Percentiles rank a stretch among this genome's conserved stretches.
Evolutionary conservation across 176 grass and related monocot species (phyloP).

Genomic region (Triticum aestivum): DNA sequence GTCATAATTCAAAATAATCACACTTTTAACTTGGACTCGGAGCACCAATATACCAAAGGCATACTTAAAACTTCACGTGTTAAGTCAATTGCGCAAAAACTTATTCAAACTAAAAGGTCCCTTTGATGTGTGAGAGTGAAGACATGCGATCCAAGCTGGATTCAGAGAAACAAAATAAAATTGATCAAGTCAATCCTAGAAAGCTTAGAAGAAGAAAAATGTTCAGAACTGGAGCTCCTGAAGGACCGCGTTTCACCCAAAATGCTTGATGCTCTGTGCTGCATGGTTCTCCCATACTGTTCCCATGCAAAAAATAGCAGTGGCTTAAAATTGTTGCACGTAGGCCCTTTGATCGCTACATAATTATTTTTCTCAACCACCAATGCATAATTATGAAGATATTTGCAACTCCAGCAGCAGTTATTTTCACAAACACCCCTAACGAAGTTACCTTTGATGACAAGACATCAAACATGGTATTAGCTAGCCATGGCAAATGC

Average conservation of each 20-base stretch:
- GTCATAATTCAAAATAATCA: conserved; percentile 10
- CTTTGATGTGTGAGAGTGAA: neutral
- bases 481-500: neutral
- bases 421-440: neutral
- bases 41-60: conserved; percentile 11
- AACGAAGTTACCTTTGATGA: neutral
- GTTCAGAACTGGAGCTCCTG: neutral
- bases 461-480: neutral
- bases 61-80: neutral
- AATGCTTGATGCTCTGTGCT: neutral
- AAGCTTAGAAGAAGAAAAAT: neutral
- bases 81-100: neutral
- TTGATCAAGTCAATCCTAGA: neutral
- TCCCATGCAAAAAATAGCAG: neutral
- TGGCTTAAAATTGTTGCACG: conserved; percentile 9
- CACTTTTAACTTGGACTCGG: neutral
- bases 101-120: neutral
- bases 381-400: neutral
- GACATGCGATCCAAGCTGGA: neutral
- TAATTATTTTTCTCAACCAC: neutral
- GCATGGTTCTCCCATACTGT: neutral
- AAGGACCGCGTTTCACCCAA: neutral
- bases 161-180: neutral
- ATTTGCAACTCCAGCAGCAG: neutral
- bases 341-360: neutral